Conservation (phyloP, 2,329 filamentous ascomycete genomes). For the Aspergillus pseudoviridinutans region DNA sequence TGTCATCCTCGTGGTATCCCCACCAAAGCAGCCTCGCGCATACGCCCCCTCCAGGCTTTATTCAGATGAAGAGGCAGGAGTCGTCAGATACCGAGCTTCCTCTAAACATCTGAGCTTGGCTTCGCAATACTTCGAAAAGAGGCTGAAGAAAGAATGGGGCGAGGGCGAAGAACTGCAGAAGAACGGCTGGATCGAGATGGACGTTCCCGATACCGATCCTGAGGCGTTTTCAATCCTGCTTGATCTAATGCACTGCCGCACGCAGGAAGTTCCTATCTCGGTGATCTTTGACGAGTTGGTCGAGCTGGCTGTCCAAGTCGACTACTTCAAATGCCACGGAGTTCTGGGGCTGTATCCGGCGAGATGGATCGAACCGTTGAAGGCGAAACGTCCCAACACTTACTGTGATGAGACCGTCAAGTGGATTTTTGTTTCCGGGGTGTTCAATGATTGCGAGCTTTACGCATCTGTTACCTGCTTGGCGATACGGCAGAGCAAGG, state of each 20-base stretch:
- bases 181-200: not conserved
- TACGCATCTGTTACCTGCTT: not conserved
- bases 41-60: not conserved
- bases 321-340: not conserved
- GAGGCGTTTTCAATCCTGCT: not conserved
- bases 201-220: not conserved
- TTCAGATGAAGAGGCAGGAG: not conserved
- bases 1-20: not conserved
- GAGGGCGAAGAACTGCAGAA: not conserved
- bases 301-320: not conserved
- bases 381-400: not conserved
- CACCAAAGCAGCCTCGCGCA: not conserved
- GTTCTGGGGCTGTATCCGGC: not conserved
- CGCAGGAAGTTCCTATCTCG: not conserved
- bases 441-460: too few relatives aligned
- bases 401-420: not conserved
- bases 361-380: not conserved
- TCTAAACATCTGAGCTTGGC: not conserved
- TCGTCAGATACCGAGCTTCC: not conserved
- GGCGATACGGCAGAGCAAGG: not conserved
- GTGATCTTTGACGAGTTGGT: not conserved
- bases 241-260: not conserved
- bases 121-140: not conserved
- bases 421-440: not conserved
- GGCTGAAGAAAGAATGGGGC: not conserved